Evolutionary conservation across 2,329 filamentous ascomycete species (phyloP).

Genomic region (Endothia cerciana): DNA sequence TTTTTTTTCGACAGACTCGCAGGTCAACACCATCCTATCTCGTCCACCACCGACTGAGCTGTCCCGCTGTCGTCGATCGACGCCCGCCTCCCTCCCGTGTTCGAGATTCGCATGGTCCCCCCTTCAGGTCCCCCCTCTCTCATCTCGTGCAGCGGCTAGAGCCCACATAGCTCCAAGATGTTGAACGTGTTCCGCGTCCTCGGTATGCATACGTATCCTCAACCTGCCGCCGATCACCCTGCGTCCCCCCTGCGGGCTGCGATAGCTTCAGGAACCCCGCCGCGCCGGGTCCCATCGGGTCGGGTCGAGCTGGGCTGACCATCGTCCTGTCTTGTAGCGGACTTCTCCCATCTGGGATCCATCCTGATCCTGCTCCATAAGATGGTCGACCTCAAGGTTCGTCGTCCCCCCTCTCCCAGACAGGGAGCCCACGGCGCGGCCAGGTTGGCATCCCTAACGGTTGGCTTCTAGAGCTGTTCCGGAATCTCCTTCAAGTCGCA

Average conservation of each 20-base stretch:
- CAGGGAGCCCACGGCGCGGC: background rate
- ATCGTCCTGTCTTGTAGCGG: slow-evolving; percentile 63
- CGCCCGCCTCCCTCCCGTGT: background rate
- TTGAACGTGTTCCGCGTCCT: slow-evolving; percentile 63
- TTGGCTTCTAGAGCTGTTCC: slow-evolving; percentile 80
- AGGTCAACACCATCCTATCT: background rate
- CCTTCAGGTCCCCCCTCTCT: slow-evolving; percentile 6
- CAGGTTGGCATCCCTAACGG: slow-evolving; percentile 27
- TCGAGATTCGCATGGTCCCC: slow-evolving; percentile 1
- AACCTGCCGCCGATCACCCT: slow-evolving; percentile 6
- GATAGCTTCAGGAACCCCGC: slow-evolving; percentile 21
- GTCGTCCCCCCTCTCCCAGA: slow-evolving; percentile 38
- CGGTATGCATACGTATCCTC: slow-evolving; percentile 45
- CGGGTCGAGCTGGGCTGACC: slow-evolving; percentile 26
- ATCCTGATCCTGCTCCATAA: slow-evolving; percentile 96
- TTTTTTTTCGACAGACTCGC: background rate
- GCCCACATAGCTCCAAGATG: slow-evolving; percentile 42
- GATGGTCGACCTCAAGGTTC: slow-evolving; percentile 89
- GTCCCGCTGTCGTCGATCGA: background rate
- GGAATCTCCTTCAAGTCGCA: slow-evolving; percentile 99
- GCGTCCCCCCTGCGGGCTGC: slow-evolving; percentile 26
- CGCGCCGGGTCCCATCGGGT: background rate
- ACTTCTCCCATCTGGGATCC: slow-evolving; percentile 92
- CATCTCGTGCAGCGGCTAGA: slow-evolving; percentile 10
- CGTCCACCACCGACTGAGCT: background rate